These are phyloP conservation scores for Lentinula detonsa DNA, from an alignment of 768 basidiomycete species.

Conservation along the genomic window DNA sequence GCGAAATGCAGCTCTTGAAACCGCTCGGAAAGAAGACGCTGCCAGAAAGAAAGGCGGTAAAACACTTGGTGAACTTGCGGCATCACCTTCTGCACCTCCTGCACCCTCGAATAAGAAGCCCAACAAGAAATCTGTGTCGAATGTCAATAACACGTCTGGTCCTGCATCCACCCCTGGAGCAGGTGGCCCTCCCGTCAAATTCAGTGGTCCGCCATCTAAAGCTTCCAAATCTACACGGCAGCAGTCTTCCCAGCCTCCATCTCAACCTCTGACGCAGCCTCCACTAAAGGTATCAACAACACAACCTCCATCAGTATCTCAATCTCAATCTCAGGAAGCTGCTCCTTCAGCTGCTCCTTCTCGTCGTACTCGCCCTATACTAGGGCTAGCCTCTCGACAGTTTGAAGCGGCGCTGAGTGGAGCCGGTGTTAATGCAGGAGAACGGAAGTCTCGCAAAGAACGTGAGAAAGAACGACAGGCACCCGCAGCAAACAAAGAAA, in stretches of 20 bases:
- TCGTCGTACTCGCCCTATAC: constrained; percentile 48
- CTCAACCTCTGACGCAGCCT: constrained; percentile 1
- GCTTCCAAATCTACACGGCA: constrained; percentile 11
- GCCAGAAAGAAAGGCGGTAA: constrained; percentile 16
- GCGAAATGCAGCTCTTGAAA: constrained; percentile 57
- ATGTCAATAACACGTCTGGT: constrained; percentile 10
- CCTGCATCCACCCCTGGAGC: constrained; percentile 19
- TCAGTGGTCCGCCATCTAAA: constrained; percentile 12
- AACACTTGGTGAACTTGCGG: constrained; percentile 10
- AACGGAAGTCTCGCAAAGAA: constrained; percentile 16
- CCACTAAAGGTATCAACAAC: not conserved
- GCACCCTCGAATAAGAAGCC: not conserved
- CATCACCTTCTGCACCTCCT: constrained; percentile 6
- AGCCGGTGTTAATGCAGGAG: constrained; percentile 41
- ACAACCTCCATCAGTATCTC: constrained; percentile 8
- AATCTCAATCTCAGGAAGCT: constrained; percentile 9
- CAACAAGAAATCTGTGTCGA: constrained; percentile 17
- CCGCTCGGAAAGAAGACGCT: constrained; percentile 30
- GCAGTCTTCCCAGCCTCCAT: not conserved
- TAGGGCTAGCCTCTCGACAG: constrained; percentile 60
- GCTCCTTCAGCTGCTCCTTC: constrained; percentile 17
- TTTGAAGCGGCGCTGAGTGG: constrained; percentile 70
- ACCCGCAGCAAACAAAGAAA: not conserved
- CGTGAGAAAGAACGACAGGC: constrained; percentile 16
- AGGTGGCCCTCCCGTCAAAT: constrained; percentile 18